These are phyloP conservation scores for Boletus speciosus DNA, from an alignment of 768 basidiomycete species.

Conservation along the genomic window DNA sequence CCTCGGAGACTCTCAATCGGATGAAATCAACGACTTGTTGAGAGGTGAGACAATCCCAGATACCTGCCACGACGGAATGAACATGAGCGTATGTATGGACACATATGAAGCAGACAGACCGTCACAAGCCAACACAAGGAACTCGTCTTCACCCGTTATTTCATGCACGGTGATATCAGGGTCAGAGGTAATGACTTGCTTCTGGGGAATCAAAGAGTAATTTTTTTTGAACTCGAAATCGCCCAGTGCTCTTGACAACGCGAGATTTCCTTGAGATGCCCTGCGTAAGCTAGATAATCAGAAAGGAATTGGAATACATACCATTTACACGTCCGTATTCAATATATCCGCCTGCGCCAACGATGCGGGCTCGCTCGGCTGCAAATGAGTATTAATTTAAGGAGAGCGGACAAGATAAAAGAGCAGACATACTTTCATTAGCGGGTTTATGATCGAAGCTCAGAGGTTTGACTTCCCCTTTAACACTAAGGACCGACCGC, in stretches of 20 bases:
- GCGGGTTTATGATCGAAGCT: conserved; percentile 96
- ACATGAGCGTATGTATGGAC: not conserved
- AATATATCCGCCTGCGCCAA: conserved; percentile 90
- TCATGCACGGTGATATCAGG: conserved; percentile 87
- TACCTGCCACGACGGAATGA: conserved; percentile 52
- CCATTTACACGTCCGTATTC: conserved; percentile 98
- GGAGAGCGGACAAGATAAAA: not conserved
- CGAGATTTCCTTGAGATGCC: conserved; percentile 74
- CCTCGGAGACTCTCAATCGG: conserved; percentile 75
- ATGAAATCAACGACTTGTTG: conserved; percentile 92
- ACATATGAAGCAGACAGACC: conserved; percentile 48
- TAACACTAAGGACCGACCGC: conserved; percentile 78
- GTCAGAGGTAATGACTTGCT: conserved; percentile 92
- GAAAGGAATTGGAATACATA: conserved; percentile 29
- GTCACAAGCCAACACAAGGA: conserved; percentile 95
- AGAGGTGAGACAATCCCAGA: conserved; percentile 96
- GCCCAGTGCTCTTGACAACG: conserved; percentile 89
- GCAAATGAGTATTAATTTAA: conserved; percentile 6
- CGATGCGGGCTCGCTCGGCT: conserved; percentile 86
- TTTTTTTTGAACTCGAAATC: conserved; percentile 99
- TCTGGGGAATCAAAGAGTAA: conserved; percentile 71
- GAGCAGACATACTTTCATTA: conserved; percentile 61
- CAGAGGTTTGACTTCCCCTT: conserved; percentile 82
- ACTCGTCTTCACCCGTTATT: conserved; percentile 88
- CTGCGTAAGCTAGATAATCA: not conserved